Evolutionary conservation across 78 protist species (phyloP), one percentile per base, ranked within the genome.

Genomic region (Dictyostelium citrinum): DNA sequence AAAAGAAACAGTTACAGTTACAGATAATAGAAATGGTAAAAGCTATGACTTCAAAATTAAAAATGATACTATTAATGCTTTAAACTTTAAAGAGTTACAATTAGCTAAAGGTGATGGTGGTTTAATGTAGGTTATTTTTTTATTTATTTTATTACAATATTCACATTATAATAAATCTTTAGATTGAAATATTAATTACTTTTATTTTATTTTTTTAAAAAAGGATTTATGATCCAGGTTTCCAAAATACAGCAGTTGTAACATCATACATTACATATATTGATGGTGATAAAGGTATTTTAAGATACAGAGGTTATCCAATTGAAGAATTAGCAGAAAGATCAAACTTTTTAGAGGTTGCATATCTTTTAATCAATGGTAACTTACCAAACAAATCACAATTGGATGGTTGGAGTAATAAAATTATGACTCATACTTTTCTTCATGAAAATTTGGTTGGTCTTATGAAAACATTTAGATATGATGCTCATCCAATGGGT

Each of bases 401-500:
- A 70, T 68, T 78, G 14, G 81, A 76, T 55, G 14, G 41, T 14
- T 94, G 92, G 91, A 74, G 74, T 20, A 24, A 46, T 35, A 70
- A 71, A n/a, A 68, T 96, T 74, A 91, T 88, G 96, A 46, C 60
- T 3, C 97, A 95, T 85, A 91, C 97, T 14, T 91, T 64, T 43
- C 43, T 96, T 49, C 97, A 95, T 55, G 96, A 91, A 79, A 81
- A 96, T 95, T 43, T 95, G 67, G 61, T 77, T 68, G 45, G 41
- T 5, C 51, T 95, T 70, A 91, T 96, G 95, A 46, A 86, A 72
- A 51, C 84, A 31, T 95, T 95, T 64, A 82, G 98, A 16, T 90
- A 96, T 88, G 97, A 96, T 88, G 97, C 98, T 20, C 98, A 96
- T 68, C 98, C 98, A n/a, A 96, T 96, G 98, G 96, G 97, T 33